Percentiles rank a stretch among this genome's conserved stretches.
These are phyloP conservation scores for Stentor coeruleus DNA, from an alignment of 73 alveolate species.

Conservation along the genomic window DNA sequence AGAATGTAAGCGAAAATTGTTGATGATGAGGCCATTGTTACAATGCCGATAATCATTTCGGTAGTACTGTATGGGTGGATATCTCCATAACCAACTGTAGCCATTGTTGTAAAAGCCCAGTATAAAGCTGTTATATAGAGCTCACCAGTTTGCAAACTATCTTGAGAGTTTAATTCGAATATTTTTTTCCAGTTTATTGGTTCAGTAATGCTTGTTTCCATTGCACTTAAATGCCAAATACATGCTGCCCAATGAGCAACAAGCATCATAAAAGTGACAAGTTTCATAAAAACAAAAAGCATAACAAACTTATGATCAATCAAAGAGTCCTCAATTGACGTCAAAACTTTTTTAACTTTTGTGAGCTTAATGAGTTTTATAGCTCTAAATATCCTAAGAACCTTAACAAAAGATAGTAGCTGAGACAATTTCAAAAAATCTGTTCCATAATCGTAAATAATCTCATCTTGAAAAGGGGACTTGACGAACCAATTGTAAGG, in stretches of 20 bases:
- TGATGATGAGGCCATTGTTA: conserved; percentile 65
- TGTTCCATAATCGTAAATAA: not conserved
- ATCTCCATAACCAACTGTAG: conserved; percentile 89
- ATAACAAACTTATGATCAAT: conserved; percentile 45
- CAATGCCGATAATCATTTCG: conserved; percentile 65
- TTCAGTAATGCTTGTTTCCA: not conserved
- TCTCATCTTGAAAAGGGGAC: conserved; percentile 13
- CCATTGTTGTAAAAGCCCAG: conserved; percentile 80
- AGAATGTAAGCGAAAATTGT: conserved; percentile 75
- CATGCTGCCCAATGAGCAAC: conserved; percentile 75
- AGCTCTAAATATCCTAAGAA: conserved; percentile 39
- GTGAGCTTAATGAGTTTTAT: conserved; percentile 46
- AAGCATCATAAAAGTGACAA: conserved; percentile 39
- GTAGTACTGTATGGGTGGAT: conserved; percentile 56
- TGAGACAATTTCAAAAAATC: conserved; percentile 2
- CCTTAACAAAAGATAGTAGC: conserved; percentile 39
- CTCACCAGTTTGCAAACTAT: not conserved
- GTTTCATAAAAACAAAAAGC: conserved; percentile 41
- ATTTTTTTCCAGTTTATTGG: conserved; percentile 40
- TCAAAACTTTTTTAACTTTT: conserved; percentile 45
- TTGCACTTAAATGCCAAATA: conserved; percentile 50
- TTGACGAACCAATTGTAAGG: not conserved
- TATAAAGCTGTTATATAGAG: conserved; percentile 45
- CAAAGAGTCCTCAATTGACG: conserved; percentile 47
- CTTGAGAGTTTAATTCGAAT: conserved; percentile 18